Evolutionary conservation across 129 eudicot species (phyloP).

Genomic region (Ambrosia trifida): DNA sequence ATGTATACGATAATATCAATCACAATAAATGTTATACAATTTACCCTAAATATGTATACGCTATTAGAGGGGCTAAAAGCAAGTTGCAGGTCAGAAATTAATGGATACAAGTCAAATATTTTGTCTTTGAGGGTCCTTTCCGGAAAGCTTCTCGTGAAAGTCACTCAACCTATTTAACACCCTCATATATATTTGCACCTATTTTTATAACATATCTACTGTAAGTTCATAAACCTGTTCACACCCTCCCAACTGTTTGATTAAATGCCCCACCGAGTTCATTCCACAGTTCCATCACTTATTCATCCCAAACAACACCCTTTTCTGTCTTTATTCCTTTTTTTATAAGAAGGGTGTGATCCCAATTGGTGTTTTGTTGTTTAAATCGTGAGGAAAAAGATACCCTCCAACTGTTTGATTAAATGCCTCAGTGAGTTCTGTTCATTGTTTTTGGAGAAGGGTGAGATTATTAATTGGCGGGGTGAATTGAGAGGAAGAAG

Average conservation of each 20-base stretch:
- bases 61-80: neutral
- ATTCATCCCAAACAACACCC: neutral
- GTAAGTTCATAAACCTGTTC: neutral
- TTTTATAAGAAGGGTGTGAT: too few relatives aligned
- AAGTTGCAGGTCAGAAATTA: constrained; percentile 10
- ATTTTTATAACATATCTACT: neutral
- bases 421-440: constrained; percentile 11
- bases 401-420: constrained; percentile 8
- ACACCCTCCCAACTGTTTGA: constrained; percentile 18
- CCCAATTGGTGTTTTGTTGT: too few relatives aligned
- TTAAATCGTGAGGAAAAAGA: too few relatives aligned
- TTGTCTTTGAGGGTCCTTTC: constrained; percentile 9
- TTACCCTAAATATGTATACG: too few relatives aligned
- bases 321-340: neutral
- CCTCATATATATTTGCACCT: neutral
- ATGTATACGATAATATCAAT: too few relatives aligned
- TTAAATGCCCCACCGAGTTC: constrained; percentile 23
- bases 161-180: constrained; percentile 3
- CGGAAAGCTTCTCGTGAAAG: constrained; percentile 20
- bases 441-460: neutral
- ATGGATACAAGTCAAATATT: constrained; percentile 17
- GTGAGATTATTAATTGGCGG: neutral
- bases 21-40: too few relatives aligned
- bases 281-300: neutral
- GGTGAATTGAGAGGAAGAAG: neutral